Evolutionary conservation across 257 asterid species (phyloP), one percentile per base, ranked within the genome.

Genomic region (Paulownia fortunei): DNA sequence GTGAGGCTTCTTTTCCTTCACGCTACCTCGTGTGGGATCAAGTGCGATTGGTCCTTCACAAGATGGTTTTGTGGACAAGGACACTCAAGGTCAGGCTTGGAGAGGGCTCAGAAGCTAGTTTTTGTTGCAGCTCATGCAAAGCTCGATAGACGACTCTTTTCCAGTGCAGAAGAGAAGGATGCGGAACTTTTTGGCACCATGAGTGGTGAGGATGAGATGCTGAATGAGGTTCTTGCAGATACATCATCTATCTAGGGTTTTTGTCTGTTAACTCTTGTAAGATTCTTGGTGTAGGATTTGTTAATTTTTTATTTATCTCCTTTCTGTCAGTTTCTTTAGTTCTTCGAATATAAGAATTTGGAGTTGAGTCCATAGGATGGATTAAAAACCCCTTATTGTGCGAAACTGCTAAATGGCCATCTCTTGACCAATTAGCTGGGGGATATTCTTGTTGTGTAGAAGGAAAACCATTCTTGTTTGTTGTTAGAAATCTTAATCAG

Each of bases 1-100:
- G 89, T 83, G 56, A 90, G 98, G 92, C 92, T 93, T 79, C 93
- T 93, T 68, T 93, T 93, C 83, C 97, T 93, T 52, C 97, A 88
- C 27, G 98, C 97, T 32, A 93, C 97, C 39, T 83, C 97, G 0
- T 75, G 85, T 59, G 94, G 90, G 73, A 67, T 88, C 16, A 91
- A 91, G 79, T 83, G 82, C 19, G 88, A 90, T 71, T 80, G 85
- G 90, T 82, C 94, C 54, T 76, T 86, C 60, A 77, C 86, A 64
- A 89, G 86, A 82, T 83, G 88, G 88, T 82, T 85, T 59, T 73
- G 84, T 65, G 86, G 74, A 12, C 88, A 85, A 79, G 87, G 86
- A 8, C 84, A 77, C 27, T 78, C 96, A 0, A 76, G 85, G 76
- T 73, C 70, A 11, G 92, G 90, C 64, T 51, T 86, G 80, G 97